A percentile compares a stretch with the other conserved stretches of the same genome.
phyloP scores from a whole-genome alignment of 495 filamentous ascomycete genomes.

The Talaromyces liani region DNA sequence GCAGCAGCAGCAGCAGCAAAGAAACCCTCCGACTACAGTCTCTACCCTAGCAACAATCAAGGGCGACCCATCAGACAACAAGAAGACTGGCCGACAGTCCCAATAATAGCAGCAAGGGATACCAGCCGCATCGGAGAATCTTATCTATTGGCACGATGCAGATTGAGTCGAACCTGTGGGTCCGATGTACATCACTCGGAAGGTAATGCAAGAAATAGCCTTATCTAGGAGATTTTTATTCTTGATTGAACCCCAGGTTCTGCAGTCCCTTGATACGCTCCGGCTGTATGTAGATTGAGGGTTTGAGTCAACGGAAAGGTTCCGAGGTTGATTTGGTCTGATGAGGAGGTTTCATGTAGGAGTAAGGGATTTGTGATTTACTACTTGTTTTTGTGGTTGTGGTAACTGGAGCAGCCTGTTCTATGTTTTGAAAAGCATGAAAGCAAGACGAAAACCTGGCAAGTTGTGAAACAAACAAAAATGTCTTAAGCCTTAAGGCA shows the following conservation, averaged over 20 bases:
- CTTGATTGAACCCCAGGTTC: background rate
- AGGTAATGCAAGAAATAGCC: background rate
- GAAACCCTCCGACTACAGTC: background rate
- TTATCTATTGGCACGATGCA: slow-evolving; percentile 1
- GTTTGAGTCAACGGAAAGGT: background rate
- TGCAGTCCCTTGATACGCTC: background rate
- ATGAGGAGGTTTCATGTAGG: background rate
- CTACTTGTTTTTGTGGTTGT: background rate
- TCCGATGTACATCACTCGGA: background rate
- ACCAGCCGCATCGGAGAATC: slow-evolving; percentile 1
- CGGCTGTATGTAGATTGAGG: background rate
- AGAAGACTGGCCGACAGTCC: background rate
- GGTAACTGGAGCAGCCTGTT: background rate
- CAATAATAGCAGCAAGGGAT: slow-evolving; percentile 1
- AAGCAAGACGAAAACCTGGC: background rate
- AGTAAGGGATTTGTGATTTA: background rate
- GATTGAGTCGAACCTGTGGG: background rate
- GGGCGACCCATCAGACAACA: background rate
- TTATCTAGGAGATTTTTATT: background rate
- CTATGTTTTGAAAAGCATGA: background rate
- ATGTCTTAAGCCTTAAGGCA: background rate
- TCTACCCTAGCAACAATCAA: background rate
- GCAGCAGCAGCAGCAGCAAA: background rate
- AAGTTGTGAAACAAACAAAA: background rate
- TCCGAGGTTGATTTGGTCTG: background rate